Conservation (phyloP, 2,329 filamentous ascomycete species). For the Kalaharituber pfeilii region DNA sequence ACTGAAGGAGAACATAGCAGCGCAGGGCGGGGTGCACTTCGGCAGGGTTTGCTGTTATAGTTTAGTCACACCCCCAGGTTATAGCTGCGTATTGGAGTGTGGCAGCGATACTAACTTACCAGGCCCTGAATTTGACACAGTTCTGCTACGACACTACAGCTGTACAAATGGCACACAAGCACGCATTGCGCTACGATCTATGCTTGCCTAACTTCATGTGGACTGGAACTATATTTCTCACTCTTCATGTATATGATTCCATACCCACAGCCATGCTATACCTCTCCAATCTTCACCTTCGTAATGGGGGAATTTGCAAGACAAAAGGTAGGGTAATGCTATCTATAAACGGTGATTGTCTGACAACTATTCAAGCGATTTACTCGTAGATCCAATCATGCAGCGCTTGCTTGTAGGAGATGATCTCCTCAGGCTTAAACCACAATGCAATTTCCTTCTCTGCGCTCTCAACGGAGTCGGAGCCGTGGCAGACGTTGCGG, state of each 20-base stretch:
- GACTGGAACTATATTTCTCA: too few relatives aligned
- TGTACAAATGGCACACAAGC: too few relatives aligned
- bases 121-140: too few relatives aligned
- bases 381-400: constrained; percentile 98
- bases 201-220: too few relatives aligned
- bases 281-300: neutral
- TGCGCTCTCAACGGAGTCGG: constrained; percentile 94
- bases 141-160: too few relatives aligned
- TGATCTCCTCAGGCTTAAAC: constrained; percentile 80
- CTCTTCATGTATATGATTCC: neutral
- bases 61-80: too few relatives aligned
- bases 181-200: too few relatives aligned
- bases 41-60: neutral
- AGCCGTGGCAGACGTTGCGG: constrained; percentile 99
- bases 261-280: neutral
- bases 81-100: too few relatives aligned
- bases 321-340: too few relatives aligned
- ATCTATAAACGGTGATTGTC: neutral
- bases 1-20: constrained; percentile 27
- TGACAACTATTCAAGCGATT: neutral
- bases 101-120: too few relatives aligned
- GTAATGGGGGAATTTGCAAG: too few relatives aligned
- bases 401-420: constrained; percentile 68
- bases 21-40: neutral
- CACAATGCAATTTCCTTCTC: constrained; percentile 99